Percentiles rank a stretch among this genome's conserved stretches.
Evolutionary conservation across 345 rosid genomes (phyloP).

Genomic region (Carallia brachiata): DNA sequence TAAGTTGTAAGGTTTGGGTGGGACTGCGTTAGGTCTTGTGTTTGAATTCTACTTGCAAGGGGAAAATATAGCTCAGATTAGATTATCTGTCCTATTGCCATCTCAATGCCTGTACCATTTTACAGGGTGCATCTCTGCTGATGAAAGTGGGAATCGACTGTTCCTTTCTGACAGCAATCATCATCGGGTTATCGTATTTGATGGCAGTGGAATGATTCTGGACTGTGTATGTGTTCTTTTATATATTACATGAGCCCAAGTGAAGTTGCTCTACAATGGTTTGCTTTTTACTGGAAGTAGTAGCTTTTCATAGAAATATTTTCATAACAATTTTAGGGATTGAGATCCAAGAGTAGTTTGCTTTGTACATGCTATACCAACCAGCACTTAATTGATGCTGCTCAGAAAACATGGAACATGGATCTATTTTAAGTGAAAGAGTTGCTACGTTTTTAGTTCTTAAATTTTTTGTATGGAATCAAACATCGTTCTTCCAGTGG

Average conservation of each 20-base stretch:
- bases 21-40: background rate
- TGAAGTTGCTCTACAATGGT: background rate
- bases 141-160: conserved; percentile 56
- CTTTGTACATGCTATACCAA: too few species aligned
- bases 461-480: too few species aligned
- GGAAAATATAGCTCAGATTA: background rate
- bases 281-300: too few species aligned
- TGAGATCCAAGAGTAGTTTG: too few species aligned
- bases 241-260: background rate
- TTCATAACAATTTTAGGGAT: too few species aligned
- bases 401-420: too few species aligned
- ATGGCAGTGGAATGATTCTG: conserved; percentile 60
- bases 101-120: conserved; percentile 14
- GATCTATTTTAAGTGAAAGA: too few species aligned
- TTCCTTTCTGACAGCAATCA: conserved; percentile 94
- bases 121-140: conserved; percentile 78
- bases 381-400: too few species aligned
- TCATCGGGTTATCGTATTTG: conserved; percentile 73
- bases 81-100: background rate
- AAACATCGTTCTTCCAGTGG: too few species aligned
- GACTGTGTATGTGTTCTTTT: conserved; percentile 64
- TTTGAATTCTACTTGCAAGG: background rate
- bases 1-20: background rate
- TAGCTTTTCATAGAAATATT: too few species aligned
- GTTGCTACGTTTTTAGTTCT: too few species aligned